phyloP scores from a whole-genome alignment of 805 yeast species.

The Candida gorgasii region DNA sequence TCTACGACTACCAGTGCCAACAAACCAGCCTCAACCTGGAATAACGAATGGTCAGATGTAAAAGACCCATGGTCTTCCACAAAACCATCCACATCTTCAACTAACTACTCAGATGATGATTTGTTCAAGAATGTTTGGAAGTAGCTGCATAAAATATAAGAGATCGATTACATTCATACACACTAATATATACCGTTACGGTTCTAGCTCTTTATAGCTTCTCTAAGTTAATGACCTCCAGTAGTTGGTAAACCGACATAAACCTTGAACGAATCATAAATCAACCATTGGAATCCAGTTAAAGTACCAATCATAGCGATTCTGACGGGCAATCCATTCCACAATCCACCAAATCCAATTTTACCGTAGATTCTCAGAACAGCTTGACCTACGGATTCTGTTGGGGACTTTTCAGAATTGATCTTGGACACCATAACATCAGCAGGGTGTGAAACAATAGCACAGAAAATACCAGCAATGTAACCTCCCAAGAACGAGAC shows the following conservation, averaged over 20 bases:
- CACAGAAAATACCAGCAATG: slow-evolving; percentile 96
- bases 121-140: slow-evolving; percentile 71
- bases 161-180: background rate
- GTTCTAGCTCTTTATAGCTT: background rate
- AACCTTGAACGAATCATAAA: slow-evolving; percentile 96
- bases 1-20: background rate
- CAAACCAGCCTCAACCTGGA: slow-evolving; percentile 3
- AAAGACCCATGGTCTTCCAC: slow-evolving; percentile 1
- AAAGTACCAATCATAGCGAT: slow-evolving; percentile 96
- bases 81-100: slow-evolving; percentile 3
- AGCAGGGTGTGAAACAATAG: slow-evolving; percentile 96
- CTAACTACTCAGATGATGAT: slow-evolving; percentile 50
- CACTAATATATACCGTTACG: no score
- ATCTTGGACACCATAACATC: slow-evolving; percentile 97
- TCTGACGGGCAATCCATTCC: slow-evolving; percentile 95
- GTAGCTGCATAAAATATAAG: slow-evolving; percentile 20
- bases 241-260: slow-evolving; percentile 93
- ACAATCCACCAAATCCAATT: slow-evolving; percentile 87
- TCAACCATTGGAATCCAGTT: slow-evolving; percentile 96
- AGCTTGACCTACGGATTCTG: slow-evolving; percentile 68
- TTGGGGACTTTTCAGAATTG: slow-evolving; percentile 66
- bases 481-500: slow-evolving; percentile 95
- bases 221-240: slow-evolving; percentile 49
- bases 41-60: slow-evolving; percentile 35
- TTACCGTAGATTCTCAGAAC: slow-evolving; percentile 70